These are phyloP conservation scores for Suhomyces ambrosiae DNA, from an alignment of 1,139 yeast genomes.

Conservation along the genomic window DNA sequence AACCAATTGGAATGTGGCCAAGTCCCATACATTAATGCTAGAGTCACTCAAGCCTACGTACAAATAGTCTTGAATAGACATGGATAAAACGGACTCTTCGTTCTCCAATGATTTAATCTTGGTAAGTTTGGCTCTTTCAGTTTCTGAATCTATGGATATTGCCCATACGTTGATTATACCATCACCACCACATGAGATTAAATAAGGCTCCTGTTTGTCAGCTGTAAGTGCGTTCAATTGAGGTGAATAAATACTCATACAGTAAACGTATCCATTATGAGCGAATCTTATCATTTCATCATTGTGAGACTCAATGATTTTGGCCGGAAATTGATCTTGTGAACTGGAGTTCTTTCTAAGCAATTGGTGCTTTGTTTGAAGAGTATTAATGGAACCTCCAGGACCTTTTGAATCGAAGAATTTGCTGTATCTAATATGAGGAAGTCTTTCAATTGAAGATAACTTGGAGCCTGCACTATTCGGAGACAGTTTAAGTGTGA, in stretches of 20 bases:
- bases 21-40: conserved; percentile 77
- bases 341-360: conserved; percentile 23
- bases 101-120: conserved; percentile 55
- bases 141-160: conserved; percentile 15
- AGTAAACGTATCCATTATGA: conserved; percentile 86
- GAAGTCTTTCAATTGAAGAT: conserved; percentile 50
- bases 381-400: conserved; percentile 56
- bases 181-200: conserved; percentile 81
- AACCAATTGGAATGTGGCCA: conserved; percentile 73
- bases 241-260: conserved; percentile 50
- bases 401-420: conserved; percentile 93
- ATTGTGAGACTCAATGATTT: conserved; percentile 67
- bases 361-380: conserved; percentile 35
- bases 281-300: conserved; percentile 75
- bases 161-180: conserved; percentile 83
- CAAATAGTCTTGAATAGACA: conserved; percentile 62
- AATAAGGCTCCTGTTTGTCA: conserved; percentile 6
- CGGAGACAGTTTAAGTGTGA: conserved; percentile 19
- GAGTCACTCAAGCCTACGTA: conserved; percentile 83
- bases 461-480: not conserved
- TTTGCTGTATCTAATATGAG: conserved; percentile 78
- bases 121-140: conserved; percentile 16
- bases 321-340: conserved; percentile 17
- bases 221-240: conserved; percentile 9
- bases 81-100: conserved; percentile 69